A percentile compares a stretch with the other conserved stretches of the same genome.
Conservation (phyloP, 202 grass and related monocot genomes). For the Musa balbisiana region DNA sequence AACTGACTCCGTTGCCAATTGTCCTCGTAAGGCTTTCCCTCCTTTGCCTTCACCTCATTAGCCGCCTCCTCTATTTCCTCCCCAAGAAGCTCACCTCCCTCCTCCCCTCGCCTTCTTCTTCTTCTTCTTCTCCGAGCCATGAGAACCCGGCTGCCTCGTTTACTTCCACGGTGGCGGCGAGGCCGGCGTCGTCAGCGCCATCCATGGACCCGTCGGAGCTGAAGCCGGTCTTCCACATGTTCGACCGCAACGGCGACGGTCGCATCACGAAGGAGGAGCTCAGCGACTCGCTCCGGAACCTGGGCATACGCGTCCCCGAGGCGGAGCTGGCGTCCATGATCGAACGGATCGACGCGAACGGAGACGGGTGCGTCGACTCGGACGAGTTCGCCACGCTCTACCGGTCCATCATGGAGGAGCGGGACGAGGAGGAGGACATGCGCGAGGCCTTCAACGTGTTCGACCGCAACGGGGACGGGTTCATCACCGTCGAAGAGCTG, state of each 20-base stretch:
- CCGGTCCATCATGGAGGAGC: slow-evolving; percentile 54
- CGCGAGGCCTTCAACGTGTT: slow-evolving; percentile 57
- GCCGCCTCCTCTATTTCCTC: not conserved
- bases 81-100: not conserved
- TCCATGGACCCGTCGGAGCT: slow-evolving; percentile 50
- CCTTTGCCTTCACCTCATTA: not conserved
- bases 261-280: slow-evolving; percentile 66
- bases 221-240: slow-evolving; percentile 71
- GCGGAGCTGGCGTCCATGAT: slow-evolving; percentile 57
- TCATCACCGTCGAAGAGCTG: slow-evolving; percentile 82
- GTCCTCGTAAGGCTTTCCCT: not conserved
- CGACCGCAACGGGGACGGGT: slow-evolving; percentile 81
- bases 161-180: not conserved
- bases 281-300: slow-evolving; percentile 57
- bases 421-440: slow-evolving; percentile 51
- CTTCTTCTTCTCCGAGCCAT: no score
- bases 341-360: slow-evolving; percentile 63
- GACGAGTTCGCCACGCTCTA: slow-evolving; percentile 71
- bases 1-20: not conserved
- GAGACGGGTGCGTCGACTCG: slow-evolving; percentile 64
- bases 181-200: not conserved
- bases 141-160: not conserved
- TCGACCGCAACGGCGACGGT: slow-evolving; percentile 72
- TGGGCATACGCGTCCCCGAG: slow-evolving; percentile 67
- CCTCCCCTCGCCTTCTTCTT: not conserved